A percentile compares a stretch with the other conserved stretches of the same genome.
phyloP scores from a whole-genome alignment of 208 protist species.

The Vickermania ingenoplastis region DNA sequence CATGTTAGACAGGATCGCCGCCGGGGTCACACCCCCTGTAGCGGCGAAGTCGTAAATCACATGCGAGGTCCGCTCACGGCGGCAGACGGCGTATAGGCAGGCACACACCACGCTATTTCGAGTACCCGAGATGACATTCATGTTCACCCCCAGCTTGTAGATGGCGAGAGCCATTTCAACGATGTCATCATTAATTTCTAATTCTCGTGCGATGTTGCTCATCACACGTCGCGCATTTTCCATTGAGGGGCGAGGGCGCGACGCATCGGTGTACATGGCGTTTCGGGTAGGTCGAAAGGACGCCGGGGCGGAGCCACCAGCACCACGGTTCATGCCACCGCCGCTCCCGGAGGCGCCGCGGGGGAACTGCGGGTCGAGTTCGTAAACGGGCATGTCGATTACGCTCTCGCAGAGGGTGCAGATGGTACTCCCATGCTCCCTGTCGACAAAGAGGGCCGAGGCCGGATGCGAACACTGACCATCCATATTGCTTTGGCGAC shows the following conservation, averaged over 20 bases:
- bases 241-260: conserved; percentile 46
- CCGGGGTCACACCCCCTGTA: conserved; percentile 33
- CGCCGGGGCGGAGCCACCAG: conserved; percentile 44
- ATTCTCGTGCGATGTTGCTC: conserved; percentile 52
- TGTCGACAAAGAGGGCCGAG: conserved; percentile 57
- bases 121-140: conserved; percentile 71
- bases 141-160: conserved; percentile 62
- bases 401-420: conserved; percentile 81
- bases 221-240: conserved; percentile 77
- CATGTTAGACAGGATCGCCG: conserved; percentile 64
- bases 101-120: conserved; percentile 62
- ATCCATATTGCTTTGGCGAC: too few relatives aligned
- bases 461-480: conserved; percentile 73
- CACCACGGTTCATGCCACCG: conserved; percentile 9
- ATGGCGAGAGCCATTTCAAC: conserved; percentile 71
- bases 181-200: conserved; percentile 71
- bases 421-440: conserved; percentile 36
- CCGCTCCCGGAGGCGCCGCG: conserved; percentile 13
- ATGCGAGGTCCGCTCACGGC: conserved; percentile 72
- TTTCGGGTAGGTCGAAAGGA: background rate
- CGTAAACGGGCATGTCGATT: conserved; percentile 57
- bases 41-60: conserved; percentile 88
- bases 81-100: conserved; percentile 79
- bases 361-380: conserved; percentile 72
- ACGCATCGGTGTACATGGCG: background rate